These are phyloP conservation scores for Boletus reticulatus DNA, from an alignment of 768 basidiomycete species.

Conservation along the genomic window DNA sequence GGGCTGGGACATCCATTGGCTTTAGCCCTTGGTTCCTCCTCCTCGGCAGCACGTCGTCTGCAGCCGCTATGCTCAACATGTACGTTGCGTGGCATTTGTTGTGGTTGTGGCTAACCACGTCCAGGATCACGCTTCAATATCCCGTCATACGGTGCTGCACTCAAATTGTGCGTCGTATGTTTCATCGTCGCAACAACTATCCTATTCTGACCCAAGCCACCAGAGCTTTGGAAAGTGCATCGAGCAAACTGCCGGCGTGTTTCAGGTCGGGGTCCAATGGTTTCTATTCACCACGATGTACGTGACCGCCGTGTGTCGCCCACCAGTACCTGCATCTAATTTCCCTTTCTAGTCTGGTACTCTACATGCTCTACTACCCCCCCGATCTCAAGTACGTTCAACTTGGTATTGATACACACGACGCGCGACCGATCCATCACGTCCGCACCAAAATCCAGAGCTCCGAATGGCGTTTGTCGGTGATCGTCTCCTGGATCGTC, in stretches of 20 bases:
- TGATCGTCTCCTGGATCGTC: constrained; percentile 71
- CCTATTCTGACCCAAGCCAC: constrained; percentile 1
- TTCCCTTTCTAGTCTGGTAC: constrained; percentile 58
- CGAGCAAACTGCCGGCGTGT: constrained; percentile 76
- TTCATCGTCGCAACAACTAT: not conserved
- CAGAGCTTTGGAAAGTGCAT: constrained; percentile 72
- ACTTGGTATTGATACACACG: constrained; percentile 40
- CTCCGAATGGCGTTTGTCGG: constrained; percentile 75
- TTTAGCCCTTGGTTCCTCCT: constrained; percentile 91
- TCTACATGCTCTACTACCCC: constrained; percentile 94
- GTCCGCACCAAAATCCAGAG: constrained; percentile 52
- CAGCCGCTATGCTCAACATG: constrained; percentile 85
- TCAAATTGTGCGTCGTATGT: constrained; percentile 54
- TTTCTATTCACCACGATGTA: constrained; percentile 80
- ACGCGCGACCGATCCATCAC: constrained; percentile 39
- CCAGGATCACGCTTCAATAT: constrained; percentile 82
- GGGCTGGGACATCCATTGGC: constrained; percentile 76
- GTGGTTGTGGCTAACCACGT: not conserved
- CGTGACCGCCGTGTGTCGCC: constrained; percentile 26
- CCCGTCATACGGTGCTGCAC: constrained; percentile 78
- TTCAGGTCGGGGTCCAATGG: constrained; percentile 86
- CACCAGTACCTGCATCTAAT: not conserved
- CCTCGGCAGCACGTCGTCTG: constrained; percentile 81
- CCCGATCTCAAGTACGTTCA: constrained; percentile 70
- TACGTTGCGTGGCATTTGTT: constrained; percentile 29